Base-by-base conservation (phyloP, 805 yeast genomes). In the Zygoascus ofunaensis region DNA sequence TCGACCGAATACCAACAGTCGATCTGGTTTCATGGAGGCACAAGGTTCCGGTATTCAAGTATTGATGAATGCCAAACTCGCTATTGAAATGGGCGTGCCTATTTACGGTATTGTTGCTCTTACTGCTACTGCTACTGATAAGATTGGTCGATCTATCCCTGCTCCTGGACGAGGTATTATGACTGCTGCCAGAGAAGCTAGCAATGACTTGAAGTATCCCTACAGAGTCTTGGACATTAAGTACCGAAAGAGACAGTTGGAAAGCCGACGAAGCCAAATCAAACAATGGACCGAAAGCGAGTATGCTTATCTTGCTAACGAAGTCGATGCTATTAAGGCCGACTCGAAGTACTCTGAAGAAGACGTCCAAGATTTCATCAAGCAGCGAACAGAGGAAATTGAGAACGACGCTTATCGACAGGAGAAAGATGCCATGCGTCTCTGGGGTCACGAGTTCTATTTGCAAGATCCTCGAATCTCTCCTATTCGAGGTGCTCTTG, bases 81-180 rank as follows among this genome's bases (percentile, higher is more conserved):
- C 99, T 33, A 59, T 92, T 55, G 79, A 82, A 63, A 92, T 92
- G 99, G 99, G 99, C 73, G 97, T 94, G 57, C 99, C 99, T 64
- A 86, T 92, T 59, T 86, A 94, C 59, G 98, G 96, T 69, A 79
- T 92, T 51, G 74, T 89, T 57, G 98, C 94, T 44, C 70, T 89
- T 76, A 76, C 96, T 46, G 90, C 96, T 45, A 94, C 97, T 60
- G 98, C 98, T 43, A 78, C 95, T 49, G 99, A 92, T 69, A 94
- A 89, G 80, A 90, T 90, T 65, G 97, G 97, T 63, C 83, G 97
- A 72, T 89, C 97, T 41, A 90, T 92, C 55, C 99, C 99, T 54
- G 98, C 98, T 62, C 99, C 99, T 70, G 99, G 99, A 66, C 87
- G 90, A 73, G 99, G 99, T 82, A 84, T 92, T 55, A 76, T 92